Evolutionary conservation across 2,329 filamentous ascomycete genomes (phyloP).

Genomic region (Zasmidium citrigriseum): DNA sequence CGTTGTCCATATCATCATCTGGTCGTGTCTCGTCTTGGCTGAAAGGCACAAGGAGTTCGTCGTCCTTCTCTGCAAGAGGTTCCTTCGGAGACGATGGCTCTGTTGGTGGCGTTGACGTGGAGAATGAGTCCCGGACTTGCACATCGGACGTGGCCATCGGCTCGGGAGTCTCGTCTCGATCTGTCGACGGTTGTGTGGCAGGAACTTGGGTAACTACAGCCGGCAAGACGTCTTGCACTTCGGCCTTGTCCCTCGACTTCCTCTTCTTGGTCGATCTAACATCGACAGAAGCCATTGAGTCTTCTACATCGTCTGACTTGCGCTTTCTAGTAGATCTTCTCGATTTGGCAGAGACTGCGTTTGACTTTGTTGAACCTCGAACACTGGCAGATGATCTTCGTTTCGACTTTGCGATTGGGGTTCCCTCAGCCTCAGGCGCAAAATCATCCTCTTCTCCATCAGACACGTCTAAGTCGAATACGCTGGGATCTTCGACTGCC

Average conservation of each 20-base stretch:
- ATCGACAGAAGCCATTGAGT: conserved; percentile 17
- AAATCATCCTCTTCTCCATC: conserved; percentile 46
- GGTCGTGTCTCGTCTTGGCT: conserved; percentile 18
- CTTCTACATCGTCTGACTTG: conserved; percentile 26
- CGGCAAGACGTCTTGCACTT: conserved; percentile 12
- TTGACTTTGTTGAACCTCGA: background rate
- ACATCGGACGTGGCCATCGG: conserved; percentile 27
- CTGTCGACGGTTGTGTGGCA: conserved; percentile 16
- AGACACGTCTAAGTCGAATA: conserved; percentile 30
- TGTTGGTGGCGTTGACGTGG: conserved; percentile 35
- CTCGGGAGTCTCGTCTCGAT: conserved; percentile 22
- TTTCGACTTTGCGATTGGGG: conserved; percentile 56
- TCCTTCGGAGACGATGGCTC: conserved; percentile 34
- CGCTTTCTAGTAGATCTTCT: conserved; percentile 28
- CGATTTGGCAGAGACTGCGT: background rate
- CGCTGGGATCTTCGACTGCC: conserved; percentile 40
- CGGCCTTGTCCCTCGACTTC: background rate
- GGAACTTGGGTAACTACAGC: background rate
- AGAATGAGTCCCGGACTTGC: conserved; percentile 35
- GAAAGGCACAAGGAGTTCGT: conserved; percentile 18
- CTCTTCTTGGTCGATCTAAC: conserved; percentile 3
- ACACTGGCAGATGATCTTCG: conserved; percentile 24
- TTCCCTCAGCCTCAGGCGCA: conserved; percentile 67
- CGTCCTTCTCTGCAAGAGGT: conserved; percentile 27
- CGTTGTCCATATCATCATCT: conserved; percentile 24